Conservation (phyloP, 2,329 filamentous ascomycete species). For the Neonectria magnoliae region DNA sequence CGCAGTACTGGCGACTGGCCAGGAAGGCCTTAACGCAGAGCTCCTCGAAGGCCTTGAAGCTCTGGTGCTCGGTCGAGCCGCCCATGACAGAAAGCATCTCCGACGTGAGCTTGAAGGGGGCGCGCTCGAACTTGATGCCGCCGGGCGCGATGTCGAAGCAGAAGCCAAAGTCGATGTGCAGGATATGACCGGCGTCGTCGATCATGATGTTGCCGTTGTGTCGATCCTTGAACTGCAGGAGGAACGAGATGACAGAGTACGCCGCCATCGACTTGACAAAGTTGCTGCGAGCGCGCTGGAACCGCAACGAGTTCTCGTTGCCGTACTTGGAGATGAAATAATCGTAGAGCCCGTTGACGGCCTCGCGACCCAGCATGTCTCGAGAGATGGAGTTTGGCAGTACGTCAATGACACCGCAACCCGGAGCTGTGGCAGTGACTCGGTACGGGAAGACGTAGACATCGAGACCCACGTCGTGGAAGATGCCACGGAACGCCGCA, state of each 20-base stretch:
- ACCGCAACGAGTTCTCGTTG: constrained; percentile 92
- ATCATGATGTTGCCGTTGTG: constrained; percentile 99
- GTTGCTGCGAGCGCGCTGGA: constrained; percentile 94
- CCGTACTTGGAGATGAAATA: constrained; percentile 99
- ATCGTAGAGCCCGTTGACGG: constrained; percentile 97
- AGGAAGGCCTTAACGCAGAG: constrained; percentile 96
- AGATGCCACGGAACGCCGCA: constrained; percentile 95
- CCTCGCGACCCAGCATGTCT: constrained; percentile 97
- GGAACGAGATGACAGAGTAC: constrained; percentile 95
- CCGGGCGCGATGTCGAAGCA: constrained; percentile 99
- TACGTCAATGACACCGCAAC: constrained; percentile 98
- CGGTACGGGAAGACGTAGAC: constrained; percentile 98
- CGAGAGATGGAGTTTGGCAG: constrained; percentile 97
- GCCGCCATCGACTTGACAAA: constrained; percentile 99
- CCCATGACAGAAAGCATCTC: constrained; percentile 99
- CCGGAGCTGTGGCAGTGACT: constrained; percentile 95
- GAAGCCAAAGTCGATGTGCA: constrained; percentile 99
- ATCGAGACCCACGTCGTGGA: constrained; percentile 92
- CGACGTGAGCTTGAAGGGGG: constrained; percentile 95
- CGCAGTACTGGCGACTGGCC: constrained; percentile 83
- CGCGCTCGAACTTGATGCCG: constrained; percentile 96
- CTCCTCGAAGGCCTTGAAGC: constrained; percentile 96
- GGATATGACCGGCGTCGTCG: constrained; percentile 94
- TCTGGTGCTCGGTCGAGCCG: constrained; percentile 81
- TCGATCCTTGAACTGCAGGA: constrained; percentile 98